phyloP scores from a whole-genome alignment of 2,329 filamentous ascomycete genomes.

The Colletotrichum sp. region DNA sequence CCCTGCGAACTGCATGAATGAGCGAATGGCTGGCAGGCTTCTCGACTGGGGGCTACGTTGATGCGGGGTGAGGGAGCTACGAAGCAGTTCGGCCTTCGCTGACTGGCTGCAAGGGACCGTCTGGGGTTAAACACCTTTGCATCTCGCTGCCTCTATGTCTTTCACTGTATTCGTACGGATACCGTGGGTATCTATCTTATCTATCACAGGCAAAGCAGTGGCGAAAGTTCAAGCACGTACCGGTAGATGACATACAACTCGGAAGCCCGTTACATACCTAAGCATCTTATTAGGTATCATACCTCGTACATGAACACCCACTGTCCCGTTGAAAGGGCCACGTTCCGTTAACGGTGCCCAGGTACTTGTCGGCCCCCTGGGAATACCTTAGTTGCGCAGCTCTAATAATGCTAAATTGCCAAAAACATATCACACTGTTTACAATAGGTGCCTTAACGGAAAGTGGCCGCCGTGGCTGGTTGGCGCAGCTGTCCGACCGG shows the following conservation, averaged over 20 bases:
- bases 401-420: neutral
- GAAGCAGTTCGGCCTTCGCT: neutral
- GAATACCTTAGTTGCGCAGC: neutral
- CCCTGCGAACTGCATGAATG: conserved; percentile 8
- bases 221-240: neutral
- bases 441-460: neutral
- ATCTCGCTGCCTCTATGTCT: neutral
- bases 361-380: neutral
- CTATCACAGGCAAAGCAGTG: neutral
- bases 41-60: neutral
- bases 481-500: neutral
- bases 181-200: neutral
- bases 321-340: neutral
- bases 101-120: conserved; percentile 17
- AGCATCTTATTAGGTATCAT: neutral
- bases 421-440: neutral
- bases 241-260: neutral
- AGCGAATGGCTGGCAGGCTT: conserved; percentile 2
- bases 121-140: conserved; percentile 2
- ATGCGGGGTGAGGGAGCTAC: neutral
- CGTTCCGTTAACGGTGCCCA: neutral
- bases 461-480: neutral
- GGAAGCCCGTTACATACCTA: neutral
- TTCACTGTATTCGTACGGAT: neutral
- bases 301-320: neutral